phyloP scores from a whole-genome alignment of 1,284 basidiomycete species.

The Austroboletus niveus region DNA sequence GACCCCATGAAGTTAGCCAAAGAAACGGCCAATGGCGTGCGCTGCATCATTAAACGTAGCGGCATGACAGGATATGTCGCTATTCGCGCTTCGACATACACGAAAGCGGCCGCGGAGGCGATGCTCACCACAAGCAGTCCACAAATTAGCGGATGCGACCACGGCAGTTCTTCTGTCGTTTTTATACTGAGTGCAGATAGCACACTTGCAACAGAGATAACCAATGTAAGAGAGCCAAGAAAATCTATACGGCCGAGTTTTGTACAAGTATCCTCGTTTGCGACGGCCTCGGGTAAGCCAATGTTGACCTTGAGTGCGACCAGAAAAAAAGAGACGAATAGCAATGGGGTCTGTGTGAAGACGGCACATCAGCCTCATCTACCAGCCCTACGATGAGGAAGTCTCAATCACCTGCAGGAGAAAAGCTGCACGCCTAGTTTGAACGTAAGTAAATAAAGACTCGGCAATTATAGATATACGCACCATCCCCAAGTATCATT shows the following conservation, averaged over 20 bases:
- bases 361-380: conserved; percentile 4
- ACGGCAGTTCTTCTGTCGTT: conserved; percentile 76
- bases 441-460: conserved; percentile 16
- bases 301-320: conserved; percentile 76
- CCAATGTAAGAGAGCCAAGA: conserved; percentile 77
- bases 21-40: conserved; percentile 79
- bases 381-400: conserved; percentile 63
- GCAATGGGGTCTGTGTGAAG: conserved; percentile 61
- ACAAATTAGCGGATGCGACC: conserved; percentile 69
- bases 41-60: conserved; percentile 66
- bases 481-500: conserved; percentile 84
- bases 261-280: conserved; percentile 54
- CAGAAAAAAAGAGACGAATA: conserved; percentile 66
- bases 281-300: conserved; percentile 56
- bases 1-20: conserved; percentile 78
- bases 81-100: conserved; percentile 71
- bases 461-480: conserved; percentile 26
- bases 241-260: conserved; percentile 81
- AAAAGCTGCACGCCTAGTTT: conserved; percentile 28
- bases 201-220: conserved; percentile 68
- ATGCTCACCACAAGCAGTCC: conserved; percentile 60
- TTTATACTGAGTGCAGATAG: conserved; percentile 79
- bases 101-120: conserved; percentile 57
- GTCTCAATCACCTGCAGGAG: conserved; percentile 53
- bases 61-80: conserved; percentile 86